Conservation (phyloP, 129 eudicot genomes). For the Flaveria sonorensis region DNA sequence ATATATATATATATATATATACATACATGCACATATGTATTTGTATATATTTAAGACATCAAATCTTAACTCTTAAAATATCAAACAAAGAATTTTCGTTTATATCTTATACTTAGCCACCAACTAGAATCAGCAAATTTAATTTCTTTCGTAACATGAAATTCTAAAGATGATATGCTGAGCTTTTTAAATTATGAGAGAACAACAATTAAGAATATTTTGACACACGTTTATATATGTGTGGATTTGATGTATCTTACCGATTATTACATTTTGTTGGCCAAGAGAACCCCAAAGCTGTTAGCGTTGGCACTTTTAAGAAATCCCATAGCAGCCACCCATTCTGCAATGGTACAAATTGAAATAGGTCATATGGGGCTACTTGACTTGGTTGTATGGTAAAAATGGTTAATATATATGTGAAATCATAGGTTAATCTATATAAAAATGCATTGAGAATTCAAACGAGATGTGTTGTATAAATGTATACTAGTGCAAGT, state of each 20-base stretch:
- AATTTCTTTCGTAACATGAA: background rate
- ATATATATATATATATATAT: no score
- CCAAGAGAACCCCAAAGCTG: background rate
- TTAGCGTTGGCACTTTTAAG: background rate
- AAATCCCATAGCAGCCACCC: background rate
- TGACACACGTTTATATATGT: no score
- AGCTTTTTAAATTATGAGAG: background rate
- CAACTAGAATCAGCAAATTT: constrained; percentile 4
- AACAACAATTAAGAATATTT: no score
- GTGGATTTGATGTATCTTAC: background rate
- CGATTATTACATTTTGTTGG: background rate
- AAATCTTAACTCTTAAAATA: background rate
- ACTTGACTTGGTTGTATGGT: no score
- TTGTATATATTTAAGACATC: no score
- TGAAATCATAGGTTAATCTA: no score
- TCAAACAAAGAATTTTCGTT: background rate
- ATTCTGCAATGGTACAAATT: no score
- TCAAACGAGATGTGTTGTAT: no score
- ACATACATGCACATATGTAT: no score
- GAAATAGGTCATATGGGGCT: background rate
- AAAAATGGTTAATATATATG: no score
- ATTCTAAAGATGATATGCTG: background rate
- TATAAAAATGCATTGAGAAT: no score
- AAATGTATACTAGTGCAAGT: no score
- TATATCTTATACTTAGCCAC: background rate